Conservation (phyloP, 176 grass and related monocot genomes). For the Phoenix dactylifera region DNA sequence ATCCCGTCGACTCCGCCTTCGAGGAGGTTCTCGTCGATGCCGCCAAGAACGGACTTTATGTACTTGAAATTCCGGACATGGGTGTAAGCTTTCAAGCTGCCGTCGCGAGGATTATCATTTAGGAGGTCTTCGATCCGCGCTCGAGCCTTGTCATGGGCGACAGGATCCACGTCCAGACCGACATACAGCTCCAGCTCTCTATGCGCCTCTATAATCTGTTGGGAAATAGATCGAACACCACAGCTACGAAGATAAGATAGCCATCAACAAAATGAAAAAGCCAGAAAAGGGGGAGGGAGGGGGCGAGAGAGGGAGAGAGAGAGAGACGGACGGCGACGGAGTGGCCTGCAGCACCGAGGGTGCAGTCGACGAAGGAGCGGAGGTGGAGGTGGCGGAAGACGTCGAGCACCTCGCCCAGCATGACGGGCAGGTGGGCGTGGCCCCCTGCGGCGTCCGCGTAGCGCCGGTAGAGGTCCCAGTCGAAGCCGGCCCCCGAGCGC, state of each 20-base stretch:
- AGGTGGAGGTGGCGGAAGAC: slow-evolving; percentile 45
- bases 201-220: slow-evolving; percentile 77
- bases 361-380: slow-evolving; percentile 89
- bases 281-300: too few species aligned
- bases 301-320: too few species aligned
- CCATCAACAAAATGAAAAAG: too few species aligned
- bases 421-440: slow-evolving; percentile 51
- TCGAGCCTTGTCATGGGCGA: slow-evolving; percentile 41
- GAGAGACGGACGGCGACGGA: slow-evolving; percentile 41
- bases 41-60: slow-evolving; percentile 54
- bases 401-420: slow-evolving; percentile 66
- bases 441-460: slow-evolving; percentile 14
- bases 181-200: slow-evolving; percentile 80
- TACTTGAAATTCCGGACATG: slow-evolving; percentile 81
- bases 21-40: slow-evolving; percentile 5
- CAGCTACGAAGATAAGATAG: too few species aligned
- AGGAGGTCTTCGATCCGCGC: slow-evolving; percentile 46
- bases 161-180: slow-evolving; percentile 83
- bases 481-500: slow-evolving; percentile 53
- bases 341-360: slow-evolving; percentile 81
- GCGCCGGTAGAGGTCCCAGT: slow-evolving; percentile 43
- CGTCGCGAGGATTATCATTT: slow-evolving; percentile 10
- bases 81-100: slow-evolving; percentile 36
- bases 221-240: slow-evolving; percentile 7
- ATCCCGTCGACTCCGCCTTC: slow-evolving; percentile 45